phyloP scores from a whole-genome alignment of 2,329 filamentous ascomycete genomes.

The Esteya vermicola region DNA sequence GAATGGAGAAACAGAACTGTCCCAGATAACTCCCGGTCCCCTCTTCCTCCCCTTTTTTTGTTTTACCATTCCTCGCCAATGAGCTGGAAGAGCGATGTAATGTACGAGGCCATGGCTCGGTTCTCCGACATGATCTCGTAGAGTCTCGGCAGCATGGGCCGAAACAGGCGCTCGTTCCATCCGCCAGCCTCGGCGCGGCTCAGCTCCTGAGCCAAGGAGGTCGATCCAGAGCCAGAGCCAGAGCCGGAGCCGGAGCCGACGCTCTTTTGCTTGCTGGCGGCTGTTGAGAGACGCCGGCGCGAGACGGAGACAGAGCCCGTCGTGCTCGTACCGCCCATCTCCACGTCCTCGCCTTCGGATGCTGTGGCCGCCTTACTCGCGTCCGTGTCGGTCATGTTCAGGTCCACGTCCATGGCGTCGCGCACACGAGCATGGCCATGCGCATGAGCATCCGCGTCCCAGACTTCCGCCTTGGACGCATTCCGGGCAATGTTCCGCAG shows the following conservation, averaged over 20 bases:
- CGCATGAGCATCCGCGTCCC: too few relatives aligned
- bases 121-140: constrained; percentile 62
- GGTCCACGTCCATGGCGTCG: too few relatives aligned
- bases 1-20: too few relatives aligned
- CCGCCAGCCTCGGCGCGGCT: constrained; percentile 32
- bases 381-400: too few relatives aligned
- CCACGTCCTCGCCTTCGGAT: constrained; percentile 24
- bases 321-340: constrained; percentile 13
- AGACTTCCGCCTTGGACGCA: constrained; percentile 43
- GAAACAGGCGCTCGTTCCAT: constrained; percentile 56
- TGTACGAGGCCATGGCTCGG: constrained; percentile 31
- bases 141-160: constrained; percentile 47
- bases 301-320: too few relatives aligned
- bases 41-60: neutral
- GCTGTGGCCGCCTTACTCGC: too few relatives aligned
- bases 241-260: neutral
- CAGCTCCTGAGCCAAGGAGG: constrained; percentile 14
- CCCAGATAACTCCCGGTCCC: too few relatives aligned
- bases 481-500: constrained; percentile 65
- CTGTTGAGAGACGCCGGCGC: too few relatives aligned
- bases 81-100: constrained; percentile 19
- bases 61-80: constrained; percentile 12
- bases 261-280: too few relatives aligned
- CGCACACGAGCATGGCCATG: too few relatives aligned
- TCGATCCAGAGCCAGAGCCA: too few relatives aligned